Evolutionary conservation across 2,329 filamentous ascomycete species (phyloP), one percentile per base, ranked within the genome.

Genomic region (Nigrospora oryzae): DNA sequence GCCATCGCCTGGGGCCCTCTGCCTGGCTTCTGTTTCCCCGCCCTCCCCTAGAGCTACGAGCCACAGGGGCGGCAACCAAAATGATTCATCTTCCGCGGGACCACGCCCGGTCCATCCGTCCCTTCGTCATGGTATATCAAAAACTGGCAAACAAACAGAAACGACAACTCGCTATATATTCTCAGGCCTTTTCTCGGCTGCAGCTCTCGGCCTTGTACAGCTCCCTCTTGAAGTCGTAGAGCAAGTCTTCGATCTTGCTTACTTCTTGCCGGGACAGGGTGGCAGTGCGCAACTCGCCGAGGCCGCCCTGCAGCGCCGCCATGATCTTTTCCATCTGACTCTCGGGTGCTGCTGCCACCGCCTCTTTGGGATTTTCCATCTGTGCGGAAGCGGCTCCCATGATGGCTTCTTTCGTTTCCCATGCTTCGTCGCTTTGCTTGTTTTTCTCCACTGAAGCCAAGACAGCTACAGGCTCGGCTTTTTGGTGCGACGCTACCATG

Each of bases 181-280:
- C 23, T 28, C 23, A 28, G 5, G 23, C 7, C 23, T 28, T 28
- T 10, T 36, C 28, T 34, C 60, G 55, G 34, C 77, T 74, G 49
- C 84, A 73, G 55, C 70, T 70, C 55, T 81, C 81, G 14, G 86
- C 87, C 45, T 83, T 79, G 60, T 85, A 86, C 42, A 90, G 73
- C 60, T 85, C 81, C 50, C 77, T 74, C 61, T 86, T 83, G 51
- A 91, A 79, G 60, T 91, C 84, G 68, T 90, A 87, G 58, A 93
- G 72, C 54, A 88, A 67, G 58, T 90, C 84, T 57, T 93, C 87
- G 52, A 93, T 73, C 58, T 83, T 74, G 47, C 81, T 74, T 43
- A 89, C 77, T 49, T 87, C 81, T 11, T 77, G 70, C 11, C 78
- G 73, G 14, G 79, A 79, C 36, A 94, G 64, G 14, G 75, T 69